Percentiles rank a stretch among this genome's conserved stretches.
phyloP scores from a whole-genome alignment of 495 filamentous ascomycete species.

The Thermothielavioides terrestris region DNA sequence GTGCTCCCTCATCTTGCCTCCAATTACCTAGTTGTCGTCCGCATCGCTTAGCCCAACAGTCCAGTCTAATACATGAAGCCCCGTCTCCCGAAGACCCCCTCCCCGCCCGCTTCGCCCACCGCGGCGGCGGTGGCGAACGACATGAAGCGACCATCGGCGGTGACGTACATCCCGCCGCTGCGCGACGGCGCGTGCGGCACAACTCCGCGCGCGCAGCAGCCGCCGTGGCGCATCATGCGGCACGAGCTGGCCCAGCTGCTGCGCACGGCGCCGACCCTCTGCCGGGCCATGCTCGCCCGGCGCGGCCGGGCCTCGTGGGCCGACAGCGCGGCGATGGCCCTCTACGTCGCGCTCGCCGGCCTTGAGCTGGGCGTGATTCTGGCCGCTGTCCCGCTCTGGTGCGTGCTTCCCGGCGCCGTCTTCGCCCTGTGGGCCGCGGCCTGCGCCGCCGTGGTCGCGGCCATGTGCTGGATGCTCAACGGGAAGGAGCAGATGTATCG shows the following conservation, averaged over 20 bases:
- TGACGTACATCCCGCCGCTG: conserved; percentile 28
- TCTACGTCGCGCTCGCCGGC: conserved; percentile 18
- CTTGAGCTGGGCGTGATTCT: conserved; percentile 25
- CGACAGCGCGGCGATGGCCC: conserved; percentile 15
- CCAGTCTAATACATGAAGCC: no score
- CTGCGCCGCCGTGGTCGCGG: conserved; percentile 16
- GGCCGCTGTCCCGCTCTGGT: conserved; percentile 21
- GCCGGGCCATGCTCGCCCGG: conserved; percentile 17
- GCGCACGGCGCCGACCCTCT: conserved; percentile 16
- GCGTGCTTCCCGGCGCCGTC: conserved; percentile 22
- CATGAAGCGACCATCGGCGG: conserved; percentile 1
- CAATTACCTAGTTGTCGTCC: no score
- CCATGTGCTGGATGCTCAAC: conserved; percentile 22
- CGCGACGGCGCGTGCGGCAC: conserved; percentile 32
- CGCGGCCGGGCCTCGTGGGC: conserved; percentile 13
- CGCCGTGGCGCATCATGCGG: conserved; percentile 14
- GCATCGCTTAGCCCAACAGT: no score
- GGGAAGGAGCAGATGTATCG: conserved; percentile 12
- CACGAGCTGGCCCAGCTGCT: conserved; percentile 20
- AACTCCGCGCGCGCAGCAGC: conserved; percentile 23
- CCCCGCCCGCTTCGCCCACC: not conserved
- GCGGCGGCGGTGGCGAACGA: not conserved
- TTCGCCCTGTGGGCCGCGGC: conserved; percentile 19
- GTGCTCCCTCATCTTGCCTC: no score
- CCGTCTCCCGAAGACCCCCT: not conserved